Percentiles rank a stretch among this genome's conserved stretches.
These are phyloP conservation scores for Albizia julibrissin DNA, from an alignment of 306 rosid species.

Conservation along the genomic window DNA sequence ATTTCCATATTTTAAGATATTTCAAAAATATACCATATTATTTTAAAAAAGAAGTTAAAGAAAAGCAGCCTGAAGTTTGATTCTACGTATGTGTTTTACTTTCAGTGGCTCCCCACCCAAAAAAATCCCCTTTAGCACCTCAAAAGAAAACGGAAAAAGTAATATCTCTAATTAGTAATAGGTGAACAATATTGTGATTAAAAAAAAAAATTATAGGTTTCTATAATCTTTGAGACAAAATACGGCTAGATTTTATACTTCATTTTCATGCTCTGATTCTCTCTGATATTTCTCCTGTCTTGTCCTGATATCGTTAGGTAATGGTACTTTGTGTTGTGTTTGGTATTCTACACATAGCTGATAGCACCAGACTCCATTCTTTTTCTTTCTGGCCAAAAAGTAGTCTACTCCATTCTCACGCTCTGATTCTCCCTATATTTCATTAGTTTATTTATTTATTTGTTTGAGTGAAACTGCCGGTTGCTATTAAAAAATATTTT, in stretches of 20 bases:
- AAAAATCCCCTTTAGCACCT: background rate
- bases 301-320: background rate
- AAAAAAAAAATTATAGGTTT: background rate
- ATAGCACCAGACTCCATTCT: too few species aligned
- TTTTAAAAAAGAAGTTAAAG: background rate
- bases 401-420: too few species aligned
- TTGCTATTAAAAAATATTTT: too few species aligned
- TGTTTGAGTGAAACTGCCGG: too few species aligned
- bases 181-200: background rate
- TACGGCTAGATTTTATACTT: background rate
- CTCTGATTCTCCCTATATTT: too few species aligned
- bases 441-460: background rate
- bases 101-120: background rate
- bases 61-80: background rate
- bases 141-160: background rate
- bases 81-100: background rate
- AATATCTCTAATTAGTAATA: background rate
- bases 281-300: background rate
- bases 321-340: background rate
- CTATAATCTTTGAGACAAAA: background rate
- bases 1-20: too few species aligned
- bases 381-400: too few species aligned
- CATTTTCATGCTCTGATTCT: background rate
- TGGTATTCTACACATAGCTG: too few species aligned
- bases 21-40: too few species aligned